phyloP scores from a whole-genome alignment of 768 basidiomycete genomes.

The Auriscalpium orientale region DNA sequence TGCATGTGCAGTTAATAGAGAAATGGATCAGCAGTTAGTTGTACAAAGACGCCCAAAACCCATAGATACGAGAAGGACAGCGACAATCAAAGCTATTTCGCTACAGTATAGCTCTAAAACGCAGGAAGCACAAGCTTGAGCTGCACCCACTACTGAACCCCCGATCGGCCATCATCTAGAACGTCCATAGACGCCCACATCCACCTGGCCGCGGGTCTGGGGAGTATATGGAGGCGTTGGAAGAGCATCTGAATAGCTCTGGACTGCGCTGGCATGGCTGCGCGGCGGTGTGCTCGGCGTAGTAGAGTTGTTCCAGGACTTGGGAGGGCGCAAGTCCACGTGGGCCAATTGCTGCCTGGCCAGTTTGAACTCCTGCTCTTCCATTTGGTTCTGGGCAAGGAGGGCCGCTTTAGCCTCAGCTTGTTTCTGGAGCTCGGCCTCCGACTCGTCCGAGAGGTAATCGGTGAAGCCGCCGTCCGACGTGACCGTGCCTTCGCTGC shows the following conservation, averaged over 20 bases:
- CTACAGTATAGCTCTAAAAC: too few relatives aligned
- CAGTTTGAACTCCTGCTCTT: constrained; percentile 75
- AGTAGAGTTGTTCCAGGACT: constrained; percentile 52
- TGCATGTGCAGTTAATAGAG: too few relatives aligned
- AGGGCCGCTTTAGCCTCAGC: constrained; percentile 74
- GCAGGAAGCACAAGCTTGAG: background rate
- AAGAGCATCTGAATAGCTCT: constrained; percentile 4
- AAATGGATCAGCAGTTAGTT: too few relatives aligned
- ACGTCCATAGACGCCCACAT: constrained; percentile 12
- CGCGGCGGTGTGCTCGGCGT: constrained; percentile 5
- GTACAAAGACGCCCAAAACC: too few relatives aligned
- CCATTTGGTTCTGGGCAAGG: constrained; percentile 71
- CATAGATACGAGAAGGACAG: too few relatives aligned
- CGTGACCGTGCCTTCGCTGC: constrained; percentile 65
- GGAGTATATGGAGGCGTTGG: constrained; percentile 7
- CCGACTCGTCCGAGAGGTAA: constrained; percentile 89
- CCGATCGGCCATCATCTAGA: constrained; percentile 3
- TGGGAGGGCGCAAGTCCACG: constrained; percentile 71
- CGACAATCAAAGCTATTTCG: too few relatives aligned
- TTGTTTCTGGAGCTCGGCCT: constrained; percentile 79
- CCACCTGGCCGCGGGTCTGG: constrained; percentile 15
- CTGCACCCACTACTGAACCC: background rate
- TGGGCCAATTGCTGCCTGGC: constrained; percentile 71
- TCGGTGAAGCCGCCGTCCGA: constrained; percentile 87
- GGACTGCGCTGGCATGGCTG: constrained; percentile 3